Evolutionary conservation across 1,284 basidiomycete genomes (phyloP).

Genomic region (Cutaneotrichosporon spelunceum): DNA sequence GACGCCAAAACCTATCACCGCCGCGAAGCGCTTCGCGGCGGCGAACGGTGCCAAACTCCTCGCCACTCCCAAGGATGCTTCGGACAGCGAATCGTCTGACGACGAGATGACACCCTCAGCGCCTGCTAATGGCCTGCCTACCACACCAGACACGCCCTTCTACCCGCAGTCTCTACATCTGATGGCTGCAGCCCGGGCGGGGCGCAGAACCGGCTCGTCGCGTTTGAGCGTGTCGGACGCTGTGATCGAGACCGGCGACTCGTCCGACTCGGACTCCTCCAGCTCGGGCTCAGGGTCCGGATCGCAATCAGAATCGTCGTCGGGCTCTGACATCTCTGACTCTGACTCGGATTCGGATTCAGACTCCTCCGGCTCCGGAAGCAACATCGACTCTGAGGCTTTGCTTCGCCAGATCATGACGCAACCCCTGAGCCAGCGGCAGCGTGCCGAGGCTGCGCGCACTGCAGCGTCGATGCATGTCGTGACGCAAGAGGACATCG

Average conservation of each 20-base stretch:
- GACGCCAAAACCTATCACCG: neutral
- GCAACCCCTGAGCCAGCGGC: slow-evolving; percentile 30
- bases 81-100: neutral
- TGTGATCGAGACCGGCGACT: slow-evolving; percentile 41
- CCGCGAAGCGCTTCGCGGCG: neutral
- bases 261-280: slow-evolving; percentile 24
- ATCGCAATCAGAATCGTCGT: neutral
- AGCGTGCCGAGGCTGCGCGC: slow-evolving; percentile 28
- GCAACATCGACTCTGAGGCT: slow-evolving; percentile 24
- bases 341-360: slow-evolving; percentile 13
- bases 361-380: slow-evolving; percentile 1
- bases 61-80: neutral
- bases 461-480: slow-evolving; percentile 37
- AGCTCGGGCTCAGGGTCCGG: neutral
- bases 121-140: neutral
- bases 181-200: slow-evolving; percentile 29
- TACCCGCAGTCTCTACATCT: slow-evolving; percentile 29
- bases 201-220: slow-evolving; percentile 36
- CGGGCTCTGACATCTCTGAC: neutral
- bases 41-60: neutral
- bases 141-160: slow-evolving; percentile 15
- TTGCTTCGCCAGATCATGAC: slow-evolving; percentile 33
- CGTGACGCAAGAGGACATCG: slow-evolving; percentile 21
- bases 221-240: slow-evolving; percentile 45
- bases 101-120: neutral